Base-by-base conservation (phyloP, 2,329 filamentous ascomycete species). In the Periconia sp. region DNA sequence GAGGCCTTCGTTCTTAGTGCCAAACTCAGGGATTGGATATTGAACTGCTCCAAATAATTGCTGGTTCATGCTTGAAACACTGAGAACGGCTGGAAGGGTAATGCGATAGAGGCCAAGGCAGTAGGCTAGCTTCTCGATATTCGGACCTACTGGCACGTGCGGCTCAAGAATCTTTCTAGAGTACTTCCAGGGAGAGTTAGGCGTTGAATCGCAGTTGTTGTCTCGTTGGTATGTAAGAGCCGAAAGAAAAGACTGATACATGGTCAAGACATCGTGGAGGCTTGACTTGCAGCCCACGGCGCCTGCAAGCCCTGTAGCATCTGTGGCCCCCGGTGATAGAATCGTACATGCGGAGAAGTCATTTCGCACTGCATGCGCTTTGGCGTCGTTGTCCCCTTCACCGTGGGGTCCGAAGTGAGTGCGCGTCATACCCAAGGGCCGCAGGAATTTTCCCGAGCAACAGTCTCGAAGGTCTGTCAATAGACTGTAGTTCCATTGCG, bases 401-500 rank as follows among this genome's bases (percentile, higher is more conserved):
- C n/a, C n/a, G n/a, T n/a, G n/a, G n/a, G n/a, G n/a, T n/a, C n/a
- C n/a, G n/a, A n/a, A n/a, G n/a, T n/a, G n/a, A n/a, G n/a, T n/a
- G n/a, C n/a, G n/a, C n/a, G n/a, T n/a, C n/a, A n/a, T n/a, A n/a
- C n/a, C n/a, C n/a, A n/a, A n/a, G n/a, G n/a, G n/a, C n/a, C n/a
- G n/a, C n/a, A n/a, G n/a, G n/a, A n/a, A n/a, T n/a, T n/a, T n/a
- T n/a, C n/a, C n/a, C n/a, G 9, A 23, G 40, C 43, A n/a, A 46
- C 35, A 3, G 4, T 24, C 19, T 52, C 48, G n/a, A 46, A 23
- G 25, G 29, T 21, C 2, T 11, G 32, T 29, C 1, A 52, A 1
- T 12, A 52, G 26, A 9, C 4, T 5, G 22, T 40, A 52, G 36
- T 49, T 49, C 48, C 48, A 52, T 23, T 32, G 33, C 5, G 48